These are phyloP conservation scores for Pleurotus sapidus DNA, from an alignment of 768 basidiomycete genomes.

Conservation along the genomic window DNA sequence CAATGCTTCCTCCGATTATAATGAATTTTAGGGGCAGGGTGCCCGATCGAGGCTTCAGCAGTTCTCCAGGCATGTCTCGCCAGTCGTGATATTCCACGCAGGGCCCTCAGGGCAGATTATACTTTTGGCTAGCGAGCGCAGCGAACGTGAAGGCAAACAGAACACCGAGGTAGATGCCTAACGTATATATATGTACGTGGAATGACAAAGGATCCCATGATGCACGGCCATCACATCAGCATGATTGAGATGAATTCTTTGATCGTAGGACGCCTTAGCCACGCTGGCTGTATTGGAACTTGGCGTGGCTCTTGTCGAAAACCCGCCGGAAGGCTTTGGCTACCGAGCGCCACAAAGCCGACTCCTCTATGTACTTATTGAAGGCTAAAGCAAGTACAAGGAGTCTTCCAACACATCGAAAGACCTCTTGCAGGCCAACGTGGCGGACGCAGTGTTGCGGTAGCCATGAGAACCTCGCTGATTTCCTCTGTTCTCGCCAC, in stretches of 20 bases:
- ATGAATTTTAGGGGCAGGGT: conserved; percentile 27
- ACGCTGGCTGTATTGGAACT: background rate
- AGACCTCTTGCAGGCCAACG: no score
- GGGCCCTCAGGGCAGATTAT: background rate
- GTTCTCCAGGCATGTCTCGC: conserved; percentile 3
- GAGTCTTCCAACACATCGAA: no score
- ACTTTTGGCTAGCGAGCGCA: background rate
- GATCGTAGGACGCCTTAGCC: background rate
- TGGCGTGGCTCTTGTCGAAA: background rate
- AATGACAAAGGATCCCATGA: conserved; percentile 3
- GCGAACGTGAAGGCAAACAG: background rate
- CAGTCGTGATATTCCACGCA: background rate
- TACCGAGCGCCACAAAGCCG: background rate
- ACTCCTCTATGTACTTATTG: background rate
- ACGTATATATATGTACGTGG: background rate
- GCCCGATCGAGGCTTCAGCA: background rate
- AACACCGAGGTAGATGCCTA: background rate
- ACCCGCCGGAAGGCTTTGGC: background rate
- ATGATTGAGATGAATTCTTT: conserved; percentile 1
- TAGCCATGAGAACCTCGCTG: background rate
- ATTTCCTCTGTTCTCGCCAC: background rate
- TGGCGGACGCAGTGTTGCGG: no score
- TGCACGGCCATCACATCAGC: conserved; percentile 4
- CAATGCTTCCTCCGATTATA: conserved; percentile 47
- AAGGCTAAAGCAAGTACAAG: no score